Conservation (phyloP, 179 eudicot species). For the Patellifolia procumbens region DNA sequence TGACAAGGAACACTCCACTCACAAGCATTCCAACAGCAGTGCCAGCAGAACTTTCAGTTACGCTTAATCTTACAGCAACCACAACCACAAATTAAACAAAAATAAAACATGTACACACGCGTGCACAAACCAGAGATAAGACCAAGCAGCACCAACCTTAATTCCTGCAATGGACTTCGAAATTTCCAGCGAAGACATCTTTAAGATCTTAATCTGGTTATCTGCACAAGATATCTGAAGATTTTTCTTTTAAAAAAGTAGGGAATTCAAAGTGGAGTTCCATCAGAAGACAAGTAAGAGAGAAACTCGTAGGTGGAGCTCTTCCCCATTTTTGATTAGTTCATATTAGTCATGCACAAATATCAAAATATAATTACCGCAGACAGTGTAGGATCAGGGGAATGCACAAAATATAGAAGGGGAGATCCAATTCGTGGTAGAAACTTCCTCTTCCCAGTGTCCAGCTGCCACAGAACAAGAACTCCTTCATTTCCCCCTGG, state of each 20-base stretch:
- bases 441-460: constrained; percentile 84
- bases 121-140: background rate
- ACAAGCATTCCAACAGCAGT: background rate
- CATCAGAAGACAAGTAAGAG: background rate
- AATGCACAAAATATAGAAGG: constrained; percentile 55
- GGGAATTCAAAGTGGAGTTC: background rate
- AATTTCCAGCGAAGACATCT: constrained; percentile 79
- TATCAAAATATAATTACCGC: constrained; percentile 48
- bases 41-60: background rate
- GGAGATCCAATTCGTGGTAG: constrained; percentile 88
- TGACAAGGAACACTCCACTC: background rate
- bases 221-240: constrained; percentile 88
- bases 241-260: constrained; percentile 21
- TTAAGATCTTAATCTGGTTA: constrained; percentile 72
- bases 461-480: constrained; percentile 94
- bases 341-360: constrained; percentile 10
- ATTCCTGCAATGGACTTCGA: constrained; percentile 80
- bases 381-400: constrained; percentile 75
- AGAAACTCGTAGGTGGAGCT: background rate
- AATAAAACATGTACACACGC: background rate
- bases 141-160: constrained; percentile 53
- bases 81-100: background rate
- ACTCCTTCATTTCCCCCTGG: constrained; percentile 96
- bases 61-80: background rate
- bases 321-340: background rate